Evolutionary conservation across 305 asterid genomes (phyloP).

Genomic region (Solanum hybrid): DNA sequence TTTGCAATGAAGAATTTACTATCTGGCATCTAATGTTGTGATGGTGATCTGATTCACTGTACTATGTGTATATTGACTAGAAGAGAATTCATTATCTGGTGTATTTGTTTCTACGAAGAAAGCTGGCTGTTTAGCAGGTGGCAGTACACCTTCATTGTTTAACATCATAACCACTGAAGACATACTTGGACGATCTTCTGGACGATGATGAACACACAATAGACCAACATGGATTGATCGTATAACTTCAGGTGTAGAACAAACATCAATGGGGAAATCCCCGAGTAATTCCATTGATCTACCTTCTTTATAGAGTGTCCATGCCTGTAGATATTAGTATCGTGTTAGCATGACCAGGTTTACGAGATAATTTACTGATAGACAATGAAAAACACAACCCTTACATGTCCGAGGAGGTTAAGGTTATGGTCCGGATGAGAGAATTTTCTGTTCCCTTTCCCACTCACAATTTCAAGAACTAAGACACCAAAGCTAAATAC

Average conservation of each 20-base stretch:
- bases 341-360: neutral
- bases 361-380: neutral
- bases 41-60: conserved; percentile 21
- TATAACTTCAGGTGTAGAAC: conserved; percentile 10
- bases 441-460: conserved; percentile 21
- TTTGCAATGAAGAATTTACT: neutral
- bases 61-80: conserved; percentile 9
- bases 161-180: conserved; percentile 43
- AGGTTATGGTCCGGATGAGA: conserved; percentile 13
- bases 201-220: conserved; percentile 36
- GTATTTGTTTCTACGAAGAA: conserved; percentile 25
- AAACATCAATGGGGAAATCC: neutral
- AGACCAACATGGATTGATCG: conserved; percentile 34
- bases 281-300: conserved; percentile 26
- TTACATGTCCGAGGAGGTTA: conserved; percentile 28
- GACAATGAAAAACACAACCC: neutral
- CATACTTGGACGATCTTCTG: conserved; percentile 43
- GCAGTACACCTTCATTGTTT: conserved; percentile 26
- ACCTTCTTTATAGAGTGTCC: conserved; percentile 29
- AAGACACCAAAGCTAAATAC: conserved; percentile 32
- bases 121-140: conserved; percentile 37
- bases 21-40: conserved; percentile 26
- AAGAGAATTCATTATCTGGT: conserved; percentile 1
- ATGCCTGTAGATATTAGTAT: conserved; percentile 12
- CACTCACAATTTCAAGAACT: conserved; percentile 23